Base-by-base conservation (phyloP, 768 basidiomycete species). In the Panus rudis region DNA sequence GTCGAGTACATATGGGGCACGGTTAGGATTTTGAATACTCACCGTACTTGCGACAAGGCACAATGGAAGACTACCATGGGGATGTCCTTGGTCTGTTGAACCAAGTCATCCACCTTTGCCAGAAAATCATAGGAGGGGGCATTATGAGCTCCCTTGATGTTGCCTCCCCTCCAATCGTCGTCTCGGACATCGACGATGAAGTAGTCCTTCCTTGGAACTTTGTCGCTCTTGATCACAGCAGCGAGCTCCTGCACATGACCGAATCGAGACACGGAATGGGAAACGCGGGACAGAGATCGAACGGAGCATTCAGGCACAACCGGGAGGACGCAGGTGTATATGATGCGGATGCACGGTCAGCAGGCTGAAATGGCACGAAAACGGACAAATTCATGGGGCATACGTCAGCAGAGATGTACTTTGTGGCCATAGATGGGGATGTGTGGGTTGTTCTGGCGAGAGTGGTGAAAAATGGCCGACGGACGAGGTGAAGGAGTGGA, bases 181-280 rank as follows among this genome's bases (percentile, higher is more conserved):
- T 89, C 88, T n/a, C 89, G 80, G 24, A 92, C 89, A 59, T 92
- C 89, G 30, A 92, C 74, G 33, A 92, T 72, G 23, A 82, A 60
- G 57, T 80, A 91, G 57, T 90, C 85, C 57, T 77, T 75, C 53
- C 67, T 63, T 6, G 76, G 64, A 24, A 66, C 63, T 53, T 79
- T 79, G 43, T 70, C 72, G 55, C 74, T 77, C 62, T 81, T 88
- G 51, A 90, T 79, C 46, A 87, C 60, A 23, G 64, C 61, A 16
- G 79, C 80, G 37, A 91, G 76, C 56, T 84, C 78, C 87, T 90
- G 57, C 27, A 6, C 17, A 40, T 14, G n/a, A 40, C 8, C 10
- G 30, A 21, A n/a, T n/a, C 13, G 43, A 42, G 32, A 23, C 19
- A 43, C 33, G 27, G 21, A 37, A 26, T 19, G 33, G 41, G 43